A percentile compares a stretch with the other conserved stretches of the same genome.
Conservation (phyloP, 176 grass and related monocot genomes). For the Triticum timopheevii region DNA sequence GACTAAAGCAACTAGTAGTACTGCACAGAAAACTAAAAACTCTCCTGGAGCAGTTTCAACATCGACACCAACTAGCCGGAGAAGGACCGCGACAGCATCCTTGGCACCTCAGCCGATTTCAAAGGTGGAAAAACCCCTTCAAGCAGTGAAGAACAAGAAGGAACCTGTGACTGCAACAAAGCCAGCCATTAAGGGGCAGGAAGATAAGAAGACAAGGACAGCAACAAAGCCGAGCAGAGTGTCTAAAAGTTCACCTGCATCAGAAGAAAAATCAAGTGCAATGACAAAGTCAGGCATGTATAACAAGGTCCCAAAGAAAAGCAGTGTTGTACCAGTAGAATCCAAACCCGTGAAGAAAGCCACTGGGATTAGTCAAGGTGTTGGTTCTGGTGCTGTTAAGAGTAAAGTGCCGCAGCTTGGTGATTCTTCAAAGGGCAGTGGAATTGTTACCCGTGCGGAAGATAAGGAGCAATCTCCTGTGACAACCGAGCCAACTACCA, state of each 20-base stretch:
- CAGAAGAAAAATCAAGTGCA: conserved; percentile 53
- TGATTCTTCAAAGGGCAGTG: conserved; percentile 59
- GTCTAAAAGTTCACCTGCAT: conserved; percentile 53
- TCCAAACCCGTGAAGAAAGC: conserved; percentile 81
- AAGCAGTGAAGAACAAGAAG: conserved; percentile 53
- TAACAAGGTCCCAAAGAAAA: conserved; percentile 89
- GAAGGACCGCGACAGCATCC: conserved; percentile 40
- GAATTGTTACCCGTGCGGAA: conserved; percentile 63
- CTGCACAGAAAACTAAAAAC: conserved; percentile 61
- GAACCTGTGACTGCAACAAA: conserved; percentile 38
- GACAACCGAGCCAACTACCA: conserved; percentile 56
- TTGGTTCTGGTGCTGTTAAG: conserved; percentile 50
- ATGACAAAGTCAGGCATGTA: conserved; percentile 57
- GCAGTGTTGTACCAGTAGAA: conserved; percentile 91
- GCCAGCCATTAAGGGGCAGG: conserved; percentile 49
- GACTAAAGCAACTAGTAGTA: conserved; percentile 60
- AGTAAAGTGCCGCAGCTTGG: conserved; percentile 54
- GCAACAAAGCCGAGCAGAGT: conserved; percentile 47
- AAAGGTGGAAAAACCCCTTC: conserved; percentile 48
- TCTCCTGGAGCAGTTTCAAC: conserved; percentile 41
- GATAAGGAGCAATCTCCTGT: conserved; percentile 64
- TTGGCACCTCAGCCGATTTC: conserved; percentile 43
- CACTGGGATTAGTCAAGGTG: conserved; percentile 37
- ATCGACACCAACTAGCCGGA: conserved; percentile 57
- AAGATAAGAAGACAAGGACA: conserved; percentile 64